Evolutionary conservation across 2,329 filamentous ascomycete species (phyloP).

Genomic region (Hypomyces rosellus): DNA sequence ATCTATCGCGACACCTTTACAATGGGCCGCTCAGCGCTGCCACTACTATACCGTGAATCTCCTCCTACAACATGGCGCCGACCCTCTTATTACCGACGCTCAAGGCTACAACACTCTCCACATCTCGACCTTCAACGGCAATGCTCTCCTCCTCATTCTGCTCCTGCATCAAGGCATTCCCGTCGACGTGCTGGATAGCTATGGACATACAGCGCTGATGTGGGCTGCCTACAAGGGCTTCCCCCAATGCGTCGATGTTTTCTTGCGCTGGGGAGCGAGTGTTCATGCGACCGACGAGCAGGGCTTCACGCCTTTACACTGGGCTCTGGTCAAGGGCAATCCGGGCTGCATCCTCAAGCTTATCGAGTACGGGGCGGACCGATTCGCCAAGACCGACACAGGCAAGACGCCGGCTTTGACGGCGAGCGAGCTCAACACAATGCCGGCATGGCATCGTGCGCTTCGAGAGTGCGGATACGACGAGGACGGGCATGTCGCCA

Average conservation of each 20-base stretch:
- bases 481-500: slow-evolving; percentile 64
- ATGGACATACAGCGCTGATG: slow-evolving; percentile 93
- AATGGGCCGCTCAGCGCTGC: slow-evolving; percentile 95
- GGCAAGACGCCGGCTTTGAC: slow-evolving; percentile 87
- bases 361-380: slow-evolving; percentile 89
- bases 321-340: slow-evolving; percentile 92
- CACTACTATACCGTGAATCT: slow-evolving; percentile 96
- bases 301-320: slow-evolving; percentile 91
- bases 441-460: slow-evolving; percentile 73
- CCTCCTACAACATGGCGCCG: slow-evolving; percentile 82
- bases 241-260: slow-evolving; percentile 84
- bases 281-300: slow-evolving; percentile 87
- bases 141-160: slow-evolving; percentile 80
- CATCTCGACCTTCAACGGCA: slow-evolving; percentile 94
- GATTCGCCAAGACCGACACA: slow-evolving; percentile 80
- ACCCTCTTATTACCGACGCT: slow-evolving; percentile 84
- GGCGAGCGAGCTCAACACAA: slow-evolving; percentile 84
- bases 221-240: slow-evolving; percentile 99
- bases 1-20: slow-evolving; percentile 84
- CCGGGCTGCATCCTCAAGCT: slow-evolving; percentile 86
- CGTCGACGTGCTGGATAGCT: slow-evolving; percentile 82
- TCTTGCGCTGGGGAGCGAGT: slow-evolving; percentile 90
- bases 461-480: slow-evolving; percentile 80
- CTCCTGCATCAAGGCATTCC: slow-evolving; percentile 93
- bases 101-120: slow-evolving; percentile 98